Percentiles rank a stretch among this genome's conserved stretches.
Conservation (phyloP, 352 stramenopile species). For the Phytopythium helicoides region DNA sequence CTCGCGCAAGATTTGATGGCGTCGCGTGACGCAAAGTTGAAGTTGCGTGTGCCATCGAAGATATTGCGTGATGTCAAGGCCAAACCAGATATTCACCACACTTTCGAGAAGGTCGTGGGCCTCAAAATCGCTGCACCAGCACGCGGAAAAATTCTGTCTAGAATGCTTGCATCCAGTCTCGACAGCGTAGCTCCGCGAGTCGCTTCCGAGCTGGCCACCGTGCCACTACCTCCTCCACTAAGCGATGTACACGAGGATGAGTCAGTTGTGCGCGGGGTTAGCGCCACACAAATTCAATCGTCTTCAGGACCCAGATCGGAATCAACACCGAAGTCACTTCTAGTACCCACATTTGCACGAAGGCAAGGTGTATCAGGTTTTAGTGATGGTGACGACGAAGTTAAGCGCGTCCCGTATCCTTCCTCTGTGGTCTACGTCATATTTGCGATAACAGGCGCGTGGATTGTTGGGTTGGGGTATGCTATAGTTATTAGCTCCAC, state of each 20-base stretch:
- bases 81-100: conserved; percentile 38
- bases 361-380: neutral
- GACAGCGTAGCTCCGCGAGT: conserved; percentile 51
- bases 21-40: conserved; percentile 69
- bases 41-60: conserved; percentile 39
- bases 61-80: conserved; percentile 5
- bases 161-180: conserved; percentile 53
- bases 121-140: conserved; percentile 69
- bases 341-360: conserved; percentile 2
- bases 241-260: neutral
- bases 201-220: conserved; percentile 36
- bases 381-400: conserved; percentile 5
- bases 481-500: conserved; percentile 42
- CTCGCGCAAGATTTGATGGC: conserved; percentile 56
- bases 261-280: no score
- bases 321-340: neutral
- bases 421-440: conserved; percentile 60
- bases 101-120: conserved; percentile 67
- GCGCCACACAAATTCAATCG: no score
- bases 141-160: conserved; percentile 61
- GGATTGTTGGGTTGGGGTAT: conserved; percentile 39
- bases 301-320: no score
- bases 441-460: conserved; percentile 39
- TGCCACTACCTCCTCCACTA: conserved; percentile 12
- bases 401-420: conserved; percentile 53